phyloP scores from a whole-genome alignment of 306 rosid genomes.

The Alnus rubra region DNA sequence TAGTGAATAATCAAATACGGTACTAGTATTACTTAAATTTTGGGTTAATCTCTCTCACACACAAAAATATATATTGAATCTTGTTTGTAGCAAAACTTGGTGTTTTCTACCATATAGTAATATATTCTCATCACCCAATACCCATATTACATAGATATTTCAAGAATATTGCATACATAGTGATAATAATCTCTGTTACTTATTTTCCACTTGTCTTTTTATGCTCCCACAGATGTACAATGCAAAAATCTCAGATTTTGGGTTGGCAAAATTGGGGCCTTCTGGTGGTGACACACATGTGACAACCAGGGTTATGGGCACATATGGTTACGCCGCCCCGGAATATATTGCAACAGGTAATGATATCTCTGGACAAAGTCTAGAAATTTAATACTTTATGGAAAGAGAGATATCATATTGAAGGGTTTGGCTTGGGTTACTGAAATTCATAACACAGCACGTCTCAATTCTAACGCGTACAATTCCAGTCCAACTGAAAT shows the following conservation, averaged over 20 bases:
- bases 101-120: not conserved
- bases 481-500: too few relatives aligned
- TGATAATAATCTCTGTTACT: not conserved
- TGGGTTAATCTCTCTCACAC: not conserved
- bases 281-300: constrained; percentile 73
- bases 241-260: constrained; percentile 87
- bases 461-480: too few relatives aligned
- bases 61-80: not conserved
- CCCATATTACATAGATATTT: not conserved
- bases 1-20: not conserved
- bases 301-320: constrained; percentile 84
- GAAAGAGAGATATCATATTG: not conserved
- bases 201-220: constrained; percentile 4
- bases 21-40: constrained; percentile 4
- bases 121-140: not conserved
- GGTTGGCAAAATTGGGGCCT: constrained; percentile 87
- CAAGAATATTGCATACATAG: not conserved
- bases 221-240: constrained; percentile 54
- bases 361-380: not conserved
- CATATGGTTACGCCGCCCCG: constrained; percentile 86
- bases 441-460: too few relatives aligned
- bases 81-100: constrained; percentile 9
- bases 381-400: constrained; percentile 1
- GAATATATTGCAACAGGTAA: constrained; percentile 87
- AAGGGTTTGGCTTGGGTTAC: too few relatives aligned